These are phyloP conservation scores for Microcyclosporella mali DNA, from an alignment of 2,329 filamentous ascomycete genomes.

Conservation along the genomic window DNA sequence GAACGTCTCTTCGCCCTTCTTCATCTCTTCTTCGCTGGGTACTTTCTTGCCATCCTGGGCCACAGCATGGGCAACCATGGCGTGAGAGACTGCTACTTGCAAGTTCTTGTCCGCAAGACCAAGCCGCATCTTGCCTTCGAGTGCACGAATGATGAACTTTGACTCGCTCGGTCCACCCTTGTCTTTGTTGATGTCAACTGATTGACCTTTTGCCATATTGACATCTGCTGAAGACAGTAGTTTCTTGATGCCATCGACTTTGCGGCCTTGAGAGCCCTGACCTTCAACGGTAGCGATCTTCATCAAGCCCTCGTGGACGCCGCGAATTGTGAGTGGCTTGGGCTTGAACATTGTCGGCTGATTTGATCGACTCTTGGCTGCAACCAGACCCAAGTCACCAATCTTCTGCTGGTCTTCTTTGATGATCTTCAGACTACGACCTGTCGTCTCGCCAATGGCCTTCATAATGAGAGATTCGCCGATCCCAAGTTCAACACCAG, in stretches of 20 bases:
- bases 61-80: slow-evolving; percentile 76
- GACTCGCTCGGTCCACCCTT: slow-evolving; percentile 93
- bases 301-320: slow-evolving; percentile 82
- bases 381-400: slow-evolving; percentile 88
- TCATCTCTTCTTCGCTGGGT: slow-evolving; percentile 69
- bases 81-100: slow-evolving; percentile 82
- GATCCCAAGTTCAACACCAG: slow-evolving; percentile 95
- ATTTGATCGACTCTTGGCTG: slow-evolving; percentile 88
- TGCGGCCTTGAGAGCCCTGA: slow-evolving; percentile 79
- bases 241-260: slow-evolving; percentile 94
- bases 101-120: slow-evolving; percentile 90
- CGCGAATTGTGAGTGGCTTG: slow-evolving; percentile 77
- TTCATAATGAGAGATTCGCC: slow-evolving; percentile 99
- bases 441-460: slow-evolving; percentile 89
- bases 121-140: slow-evolving; percentile 89
- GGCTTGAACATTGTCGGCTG: slow-evolving; percentile 99
- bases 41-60: slow-evolving; percentile 60
- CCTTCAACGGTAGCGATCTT: slow-evolving; percentile 81
- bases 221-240: slow-evolving; percentile 85
- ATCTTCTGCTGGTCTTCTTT: slow-evolving; percentile 95
- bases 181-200: slow-evolving; percentile 78
- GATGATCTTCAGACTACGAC: slow-evolving; percentile 79
- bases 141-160: slow-evolving; percentile 85
- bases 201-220: slow-evolving; percentile 57
- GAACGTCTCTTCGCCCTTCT: slow-evolving; percentile 74